Evolutionary conservation across 345 rosid species (phyloP), one percentile per base, ranked within the genome.

Genomic region (Eucalyptus lansdowneana): DNA sequence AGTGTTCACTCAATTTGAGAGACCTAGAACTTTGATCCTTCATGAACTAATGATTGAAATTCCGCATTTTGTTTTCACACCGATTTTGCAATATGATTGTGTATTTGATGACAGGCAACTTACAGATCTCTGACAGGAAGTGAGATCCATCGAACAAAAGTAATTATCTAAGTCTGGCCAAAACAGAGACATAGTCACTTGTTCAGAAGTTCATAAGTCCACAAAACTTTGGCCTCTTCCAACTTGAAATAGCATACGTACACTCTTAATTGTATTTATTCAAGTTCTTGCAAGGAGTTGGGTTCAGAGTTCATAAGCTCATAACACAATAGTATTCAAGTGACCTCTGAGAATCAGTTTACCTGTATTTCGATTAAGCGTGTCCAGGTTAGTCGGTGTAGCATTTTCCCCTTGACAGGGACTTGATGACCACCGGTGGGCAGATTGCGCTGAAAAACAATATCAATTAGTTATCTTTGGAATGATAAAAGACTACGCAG

Each of bases 361-460:
- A 67, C 76, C 76, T 67, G 76, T n/a, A 67, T n/a, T 67, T 67
- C 76, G 40, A 67, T n/a, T 67, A 67, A 67, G 37, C 76, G 40
- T 4, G 1, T n/a, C 11, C 40, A 7, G 40, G 40, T 6, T 6
- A 62, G 69, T 62, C 16, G 0, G 40, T n/a, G 76, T 1, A 34
- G 76, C 40, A n/a, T 67, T 14, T 67, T 7, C 4, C 40, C 76
- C 76, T 2, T 7, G 76, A n/a, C 76, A 4, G 11, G 76, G 21
- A n/a, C 76, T 65, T 65, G 76, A n/a, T 65, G 31, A 60, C 69
- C 69, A 11, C 69, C 69, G 7, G 9, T 29, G 69, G 69, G 34
- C 8, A 29, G 69, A 60, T 62, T 62, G 17, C 69, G 1, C 34
- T 62, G 34, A 62, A 29, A 6, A 62, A 13, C 34, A 62, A 29